Evolutionary conservation across 2,329 filamentous ascomycete genomes (phyloP).

Genomic region (Myriangium duriaei): DNA sequence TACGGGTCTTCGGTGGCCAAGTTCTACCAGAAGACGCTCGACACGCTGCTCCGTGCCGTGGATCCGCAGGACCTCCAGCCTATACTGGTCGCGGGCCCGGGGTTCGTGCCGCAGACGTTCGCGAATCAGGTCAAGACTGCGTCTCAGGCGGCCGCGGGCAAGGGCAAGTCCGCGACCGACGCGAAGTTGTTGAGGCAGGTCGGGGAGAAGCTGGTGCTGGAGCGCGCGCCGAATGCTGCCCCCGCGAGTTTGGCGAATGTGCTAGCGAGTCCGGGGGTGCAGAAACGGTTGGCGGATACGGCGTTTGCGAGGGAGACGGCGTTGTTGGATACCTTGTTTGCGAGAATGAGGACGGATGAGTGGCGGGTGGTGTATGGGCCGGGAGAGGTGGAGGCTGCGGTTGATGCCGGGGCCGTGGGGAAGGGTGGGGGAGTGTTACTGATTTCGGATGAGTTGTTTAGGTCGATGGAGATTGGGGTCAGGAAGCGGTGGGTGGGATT

Average conservation of each 20-base stretch:
- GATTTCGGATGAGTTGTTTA: slow-evolving; percentile 77
- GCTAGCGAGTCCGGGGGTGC: slow-evolving; percentile 66
- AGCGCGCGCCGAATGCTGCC: slow-evolving; percentile 24
- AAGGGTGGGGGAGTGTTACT: slow-evolving; percentile 73
- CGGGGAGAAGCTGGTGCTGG: slow-evolving; percentile 53
- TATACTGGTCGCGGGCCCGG: slow-evolving; percentile 74
- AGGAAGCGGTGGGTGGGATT: slow-evolving; percentile 71
- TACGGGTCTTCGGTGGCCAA: slow-evolving; percentile 46
- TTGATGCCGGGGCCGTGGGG: slow-evolving; percentile 79
- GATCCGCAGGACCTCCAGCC: slow-evolving; percentile 61
- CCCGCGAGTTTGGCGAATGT: slow-evolving; percentile 58
- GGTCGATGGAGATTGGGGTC: slow-evolving; percentile 64
- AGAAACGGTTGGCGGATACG: slow-evolving; percentile 66
- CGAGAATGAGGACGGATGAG: slow-evolving; percentile 69
- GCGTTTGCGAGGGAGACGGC: slow-evolving; percentile 76
- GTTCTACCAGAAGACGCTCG: slow-evolving; percentile 68
- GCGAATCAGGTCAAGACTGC: slow-evolving; percentile 55
- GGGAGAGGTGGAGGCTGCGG: slow-evolving; percentile 66
- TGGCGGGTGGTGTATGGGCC: slow-evolving; percentile 84
- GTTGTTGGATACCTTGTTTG: slow-evolving; percentile 73
- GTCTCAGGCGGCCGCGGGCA: slow-evolving; percentile 23
- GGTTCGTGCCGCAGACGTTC: slow-evolving; percentile 74
- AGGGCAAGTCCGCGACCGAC: slow-evolving; percentile 2
- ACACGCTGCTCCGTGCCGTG: slow-evolving; percentile 63
- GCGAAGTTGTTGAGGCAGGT: slow-evolving; percentile 52